Evolutionary conservation across 2,329 filamentous ascomycete genomes (phyloP).

Genomic region (Fusarium chaquense): DNA sequence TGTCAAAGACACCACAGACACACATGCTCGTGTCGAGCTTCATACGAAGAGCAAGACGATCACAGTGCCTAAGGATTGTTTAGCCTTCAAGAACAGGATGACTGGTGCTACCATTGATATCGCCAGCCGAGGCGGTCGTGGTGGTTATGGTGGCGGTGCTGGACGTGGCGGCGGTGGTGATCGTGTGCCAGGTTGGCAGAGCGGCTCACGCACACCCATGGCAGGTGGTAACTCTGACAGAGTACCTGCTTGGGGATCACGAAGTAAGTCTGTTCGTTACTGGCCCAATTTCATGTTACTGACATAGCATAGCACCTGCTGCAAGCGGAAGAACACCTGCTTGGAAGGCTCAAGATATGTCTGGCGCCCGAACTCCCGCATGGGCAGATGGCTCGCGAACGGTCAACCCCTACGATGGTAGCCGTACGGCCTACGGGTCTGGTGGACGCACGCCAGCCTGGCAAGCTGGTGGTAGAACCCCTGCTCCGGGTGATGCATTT

Average conservation of each 20-base stretch:
- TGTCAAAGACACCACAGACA: conserved; percentile 93
- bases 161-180: conserved; percentile 61
- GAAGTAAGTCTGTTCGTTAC: conserved; percentile 66
- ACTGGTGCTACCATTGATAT: conserved; percentile 85
- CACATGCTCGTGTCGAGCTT: conserved; percentile 87
- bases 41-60: conserved; percentile 95
- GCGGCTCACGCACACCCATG: conserved; percentile 76
- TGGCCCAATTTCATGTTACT: conserved; percentile 27
- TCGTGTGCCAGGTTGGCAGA: conserved; percentile 69
- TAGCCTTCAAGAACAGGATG: conserved; percentile 87
- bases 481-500: conserved; percentile 71
- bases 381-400: conserved; percentile 77
- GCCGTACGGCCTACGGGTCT: conserved; percentile 80
- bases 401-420: conserved; percentile 78
- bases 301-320: conserved; percentile 61
- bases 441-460: conserved; percentile 80
- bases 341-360: conserved; percentile 67
- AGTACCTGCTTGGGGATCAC: conserved; percentile 81
- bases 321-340: conserved; percentile 71
- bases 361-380: conserved; percentile 74
- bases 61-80: conserved; percentile 81
- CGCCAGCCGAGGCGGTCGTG: conserved; percentile 63
- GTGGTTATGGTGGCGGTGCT: conserved; percentile 57
- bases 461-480: conserved; percentile 81
- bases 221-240: conserved; percentile 70